Percentiles rank a stretch among this genome's conserved stretches.
These are phyloP conservation scores for Aureobasidium sp. DNA, from an alignment of 2,329 filamentous ascomycete genomes.

Conservation along the genomic window DNA sequence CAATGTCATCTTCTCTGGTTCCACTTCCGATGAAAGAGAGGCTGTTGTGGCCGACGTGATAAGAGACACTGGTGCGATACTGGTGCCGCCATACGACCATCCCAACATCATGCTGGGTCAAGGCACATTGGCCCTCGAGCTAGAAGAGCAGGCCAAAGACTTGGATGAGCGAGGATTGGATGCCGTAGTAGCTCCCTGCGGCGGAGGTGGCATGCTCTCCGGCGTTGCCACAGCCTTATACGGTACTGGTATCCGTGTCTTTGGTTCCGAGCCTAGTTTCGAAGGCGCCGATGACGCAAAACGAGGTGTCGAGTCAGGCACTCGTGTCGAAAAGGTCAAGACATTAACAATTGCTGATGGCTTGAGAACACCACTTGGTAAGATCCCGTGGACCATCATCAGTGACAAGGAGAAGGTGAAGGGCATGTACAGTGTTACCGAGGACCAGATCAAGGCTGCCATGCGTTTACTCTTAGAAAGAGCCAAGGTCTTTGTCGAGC, in stretches of 20 bases:
- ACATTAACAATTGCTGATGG: conserved; percentile 83
- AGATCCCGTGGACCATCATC: conserved; percentile 68
- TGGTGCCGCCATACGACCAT: conserved; percentile 89
- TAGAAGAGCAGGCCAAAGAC: conserved; percentile 62
- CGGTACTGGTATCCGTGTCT: conserved; percentile 65
- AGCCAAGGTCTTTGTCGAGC: conserved; percentile 86
- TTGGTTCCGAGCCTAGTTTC: conserved; percentile 76
- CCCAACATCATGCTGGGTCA: conserved; percentile 86
- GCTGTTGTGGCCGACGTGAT: conserved; percentile 63
- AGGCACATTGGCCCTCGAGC: conserved; percentile 78
- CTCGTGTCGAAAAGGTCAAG: conserved; percentile 58
- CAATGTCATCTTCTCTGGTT: conserved; percentile 70
- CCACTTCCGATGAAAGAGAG: conserved; percentile 72
- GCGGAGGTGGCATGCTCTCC: conserved; percentile 80
- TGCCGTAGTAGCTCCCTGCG: conserved; percentile 67
- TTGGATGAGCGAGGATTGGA: conserved; percentile 31
- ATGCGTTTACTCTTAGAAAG: conserved; percentile 74
- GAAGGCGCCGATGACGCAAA: conserved; percentile 77
- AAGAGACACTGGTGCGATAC: conserved; percentile 60
- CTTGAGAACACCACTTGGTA: conserved; percentile 71
- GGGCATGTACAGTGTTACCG: conserved; percentile 64
- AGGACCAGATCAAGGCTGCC: conserved; percentile 71
- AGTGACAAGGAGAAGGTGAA: conserved; percentile 60
- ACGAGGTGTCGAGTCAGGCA: conserved; percentile 56
- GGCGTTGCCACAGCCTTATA: conserved; percentile 71